Evolutionary conservation across 164 flowering plant species (phyloP).

Genomic region (Magnolia officinalis): DNA sequence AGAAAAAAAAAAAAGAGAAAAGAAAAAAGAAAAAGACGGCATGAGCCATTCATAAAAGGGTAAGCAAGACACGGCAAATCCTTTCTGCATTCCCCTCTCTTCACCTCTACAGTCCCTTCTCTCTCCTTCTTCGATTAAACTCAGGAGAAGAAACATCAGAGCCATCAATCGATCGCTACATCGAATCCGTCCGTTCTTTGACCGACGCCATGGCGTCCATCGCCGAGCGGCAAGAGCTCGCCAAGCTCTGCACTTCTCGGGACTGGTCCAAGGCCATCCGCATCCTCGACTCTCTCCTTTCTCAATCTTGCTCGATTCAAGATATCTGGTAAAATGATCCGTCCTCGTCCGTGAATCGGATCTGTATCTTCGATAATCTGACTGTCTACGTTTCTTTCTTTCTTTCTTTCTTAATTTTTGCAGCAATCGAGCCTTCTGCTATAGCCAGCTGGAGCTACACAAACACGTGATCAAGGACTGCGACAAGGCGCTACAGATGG

Average conservation of each 20-base stretch:
- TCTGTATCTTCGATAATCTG: neutral
- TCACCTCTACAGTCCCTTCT: too few species aligned
- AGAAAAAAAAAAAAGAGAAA: too few species aligned
- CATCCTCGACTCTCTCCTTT: constrained; percentile 79
- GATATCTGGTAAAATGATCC: constrained; percentile 66
- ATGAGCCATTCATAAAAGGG: too few species aligned
- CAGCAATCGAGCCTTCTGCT: constrained; percentile 97
- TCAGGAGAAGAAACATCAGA: too few species aligned
- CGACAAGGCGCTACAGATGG: constrained; percentile 77
- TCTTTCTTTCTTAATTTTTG: constrained; percentile 2
- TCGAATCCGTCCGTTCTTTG: neutral
- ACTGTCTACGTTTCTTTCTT: neutral
- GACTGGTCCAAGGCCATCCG: constrained; percentile 99
- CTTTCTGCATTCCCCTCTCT: too few species aligned
- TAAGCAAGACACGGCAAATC: too few species aligned
- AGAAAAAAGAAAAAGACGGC: too few species aligned
- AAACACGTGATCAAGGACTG: constrained; percentile 94
- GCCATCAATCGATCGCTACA: too few species aligned
- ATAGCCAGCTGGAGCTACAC: constrained; percentile 90
- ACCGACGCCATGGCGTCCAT: constrained; percentile 18
- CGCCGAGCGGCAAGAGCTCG: constrained; percentile 68
- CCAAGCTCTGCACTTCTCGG: constrained; percentile 60
- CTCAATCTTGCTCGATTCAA: constrained; percentile 60
- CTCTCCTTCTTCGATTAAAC: too few species aligned
- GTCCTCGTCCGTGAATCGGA: neutral